phyloP scores from a whole-genome alignment of 2,329 filamentous ascomycete genomes.

The Diaporthe caulivora region DNA sequence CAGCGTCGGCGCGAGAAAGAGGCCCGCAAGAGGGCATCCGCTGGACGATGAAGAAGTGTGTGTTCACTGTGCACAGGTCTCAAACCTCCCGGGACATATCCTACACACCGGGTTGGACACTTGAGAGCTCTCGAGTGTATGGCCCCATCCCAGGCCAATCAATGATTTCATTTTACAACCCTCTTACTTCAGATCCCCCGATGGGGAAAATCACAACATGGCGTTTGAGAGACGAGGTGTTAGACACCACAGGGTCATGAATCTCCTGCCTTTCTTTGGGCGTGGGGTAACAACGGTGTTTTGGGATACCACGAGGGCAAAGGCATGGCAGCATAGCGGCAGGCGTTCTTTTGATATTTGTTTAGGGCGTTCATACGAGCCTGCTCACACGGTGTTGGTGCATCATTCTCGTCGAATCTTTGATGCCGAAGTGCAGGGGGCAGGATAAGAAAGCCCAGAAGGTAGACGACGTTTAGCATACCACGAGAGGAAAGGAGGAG shows the following conservation, averaged over 20 bases:
- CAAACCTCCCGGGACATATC: not conserved
- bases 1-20: conserved; percentile 73
- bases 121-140: not conserved
- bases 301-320: conserved; percentile 19
- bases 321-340: conserved; percentile 38
- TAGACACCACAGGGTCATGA: conserved; percentile 3
- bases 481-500: too few species aligned
- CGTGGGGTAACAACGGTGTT: conserved; percentile 24
- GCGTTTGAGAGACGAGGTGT: conserved; percentile 28
- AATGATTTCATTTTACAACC: not conserved
- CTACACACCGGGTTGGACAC: not conserved
- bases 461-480: not conserved
- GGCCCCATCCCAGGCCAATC: not conserved
- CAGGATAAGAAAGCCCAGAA: too few species aligned
- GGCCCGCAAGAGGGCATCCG: conserved; percentile 57
- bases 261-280: not conserved
- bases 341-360: conserved; percentile 34
- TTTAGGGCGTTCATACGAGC: conserved; percentile 23
- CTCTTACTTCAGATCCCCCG: not conserved
- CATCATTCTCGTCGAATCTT: not conserved
- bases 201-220: not conserved
- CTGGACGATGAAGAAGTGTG: not conserved
- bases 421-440: not conserved
- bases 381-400: not conserved
- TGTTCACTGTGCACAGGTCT: conserved; percentile 23